Conservation (phyloP, 148 eudicot genomes). For the Rhododendron molle region DNA sequence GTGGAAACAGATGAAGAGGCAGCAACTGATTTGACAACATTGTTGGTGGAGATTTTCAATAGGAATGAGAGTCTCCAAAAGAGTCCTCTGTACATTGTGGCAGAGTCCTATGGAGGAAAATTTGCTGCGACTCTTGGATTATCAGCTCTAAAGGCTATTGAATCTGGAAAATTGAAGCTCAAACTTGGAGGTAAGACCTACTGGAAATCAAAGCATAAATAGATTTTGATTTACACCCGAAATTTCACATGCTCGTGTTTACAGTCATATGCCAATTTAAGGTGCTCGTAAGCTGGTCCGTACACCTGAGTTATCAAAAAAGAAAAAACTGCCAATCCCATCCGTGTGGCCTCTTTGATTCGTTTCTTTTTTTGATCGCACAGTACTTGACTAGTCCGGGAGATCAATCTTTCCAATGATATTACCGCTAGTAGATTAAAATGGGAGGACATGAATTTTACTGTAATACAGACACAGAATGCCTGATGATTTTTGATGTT, state of each 20-base stretch:
- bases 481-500: not conserved
- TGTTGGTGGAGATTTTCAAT: constrained; percentile 56
- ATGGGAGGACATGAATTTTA: not conserved
- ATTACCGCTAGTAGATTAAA: not conserved
- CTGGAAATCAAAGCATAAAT: not conserved
- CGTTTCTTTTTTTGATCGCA: not conserved
- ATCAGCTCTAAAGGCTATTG: constrained; percentile 64
- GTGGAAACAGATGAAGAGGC: constrained; percentile 83
- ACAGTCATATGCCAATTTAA: not conserved
- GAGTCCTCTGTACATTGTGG: constrained; percentile 70
- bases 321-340: no score
- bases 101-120: constrained; percentile 98
- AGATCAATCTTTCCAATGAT: not conserved
- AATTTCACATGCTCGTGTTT: not conserved
- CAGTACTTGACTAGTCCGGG: not conserved
- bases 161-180: constrained; percentile 60
- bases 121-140: constrained; percentile 76
- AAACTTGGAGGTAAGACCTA: constrained; percentile 62
- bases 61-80: constrained; percentile 41
- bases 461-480: not conserved
- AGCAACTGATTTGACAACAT: constrained; percentile 65
- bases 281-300: no score
- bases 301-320: no score
- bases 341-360: not conserved
- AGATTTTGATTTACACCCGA: not conserved